Percentiles rank a stretch among this genome's conserved stretches.
phyloP scores from a whole-genome alignment of 805 yeast genomes.

The Barnettozyma populi region DNA sequence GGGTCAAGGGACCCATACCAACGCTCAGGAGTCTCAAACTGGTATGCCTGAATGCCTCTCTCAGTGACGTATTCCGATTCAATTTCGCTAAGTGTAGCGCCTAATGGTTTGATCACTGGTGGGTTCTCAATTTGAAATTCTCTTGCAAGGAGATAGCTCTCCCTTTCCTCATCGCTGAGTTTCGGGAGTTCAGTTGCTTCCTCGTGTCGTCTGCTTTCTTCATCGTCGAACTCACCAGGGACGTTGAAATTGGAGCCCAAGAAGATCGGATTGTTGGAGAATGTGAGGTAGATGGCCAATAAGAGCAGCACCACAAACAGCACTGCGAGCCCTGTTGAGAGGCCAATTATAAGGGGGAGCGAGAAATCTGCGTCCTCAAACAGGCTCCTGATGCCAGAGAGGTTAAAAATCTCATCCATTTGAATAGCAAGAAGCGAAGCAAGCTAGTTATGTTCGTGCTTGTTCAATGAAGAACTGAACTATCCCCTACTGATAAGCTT shows the following conservation, averaged over 20 bases:
- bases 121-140: slow-evolving; percentile 31
- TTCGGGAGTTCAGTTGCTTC: slow-evolving; percentile 38
- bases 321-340: slow-evolving; percentile 33
- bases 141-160: slow-evolving; percentile 36
- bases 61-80: slow-evolving; percentile 70
- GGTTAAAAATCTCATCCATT: slow-evolving; percentile 4
- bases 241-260: slow-evolving; percentile 30
- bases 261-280: slow-evolving; percentile 26
- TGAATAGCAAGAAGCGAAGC: background rate
- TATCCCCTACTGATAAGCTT: background rate
- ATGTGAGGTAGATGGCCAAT: slow-evolving; percentile 27
- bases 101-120: slow-evolving; percentile 38
- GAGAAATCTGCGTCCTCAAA: slow-evolving; percentile 22
- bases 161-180: slow-evolving; percentile 35
- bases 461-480: background rate
- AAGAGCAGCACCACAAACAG: slow-evolving; percentile 28
- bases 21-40: slow-evolving; percentile 28
- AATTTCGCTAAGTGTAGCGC: slow-evolving; percentile 58
- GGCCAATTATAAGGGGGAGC: slow-evolving; percentile 33
- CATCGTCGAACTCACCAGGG: slow-evolving; percentile 60
- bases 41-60: slow-evolving; percentile 70
- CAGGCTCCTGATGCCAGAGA: slow-evolving; percentile 1
- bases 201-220: slow-evolving; percentile 63
- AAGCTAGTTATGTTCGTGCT: background rate
- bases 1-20: slow-evolving; percentile 33